Evolutionary conservation across 306 rosid species (phyloP).

Genomic region (Vicia villosa): DNA sequence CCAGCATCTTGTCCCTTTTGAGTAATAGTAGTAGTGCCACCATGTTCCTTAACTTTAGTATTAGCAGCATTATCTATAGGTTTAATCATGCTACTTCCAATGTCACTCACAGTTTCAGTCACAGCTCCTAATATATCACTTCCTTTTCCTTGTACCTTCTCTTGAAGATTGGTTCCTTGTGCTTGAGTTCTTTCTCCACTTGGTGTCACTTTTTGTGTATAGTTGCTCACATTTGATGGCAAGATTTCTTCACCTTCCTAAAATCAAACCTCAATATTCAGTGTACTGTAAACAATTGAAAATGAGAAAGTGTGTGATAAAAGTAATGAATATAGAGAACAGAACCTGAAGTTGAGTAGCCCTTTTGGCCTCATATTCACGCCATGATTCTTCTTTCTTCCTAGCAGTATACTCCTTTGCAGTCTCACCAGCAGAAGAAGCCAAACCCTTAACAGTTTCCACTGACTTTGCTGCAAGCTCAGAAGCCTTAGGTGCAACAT

Average conservation of each 20-base stretch:
- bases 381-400: constrained; percentile 70
- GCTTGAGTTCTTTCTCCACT: constrained; percentile 16
- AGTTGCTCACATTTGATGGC: constrained; percentile 34
- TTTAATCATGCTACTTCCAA: constrained; percentile 30
- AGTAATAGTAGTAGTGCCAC: neutral
- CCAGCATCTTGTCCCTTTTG: constrained; percentile 9
- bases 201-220: constrained; percentile 16
- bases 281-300: neutral
- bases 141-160: neutral
- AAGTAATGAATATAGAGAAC: neutral
- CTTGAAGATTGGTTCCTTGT: constrained; percentile 20
- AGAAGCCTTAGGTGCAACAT: constrained; percentile 54
- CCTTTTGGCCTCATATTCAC: constrained; percentile 44
- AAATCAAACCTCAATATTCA: constrained; percentile 30
- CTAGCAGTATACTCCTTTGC: constrained; percentile 71
- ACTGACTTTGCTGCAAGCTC: constrained; percentile 56
- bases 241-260: constrained; percentile 33
- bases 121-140: constrained; percentile 38
- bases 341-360: constrained; percentile 41
- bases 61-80: constrained; percentile 11
- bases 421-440: constrained; percentile 59
- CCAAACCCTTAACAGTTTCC: constrained; percentile 49
- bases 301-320: neutral
- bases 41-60: constrained; percentile 21
- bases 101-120: constrained; percentile 46